These are phyloP conservation scores for Fusarium sp. DNA, from an alignment of 2,329 filamentous ascomycete species.

Conservation along the genomic window DNA sequence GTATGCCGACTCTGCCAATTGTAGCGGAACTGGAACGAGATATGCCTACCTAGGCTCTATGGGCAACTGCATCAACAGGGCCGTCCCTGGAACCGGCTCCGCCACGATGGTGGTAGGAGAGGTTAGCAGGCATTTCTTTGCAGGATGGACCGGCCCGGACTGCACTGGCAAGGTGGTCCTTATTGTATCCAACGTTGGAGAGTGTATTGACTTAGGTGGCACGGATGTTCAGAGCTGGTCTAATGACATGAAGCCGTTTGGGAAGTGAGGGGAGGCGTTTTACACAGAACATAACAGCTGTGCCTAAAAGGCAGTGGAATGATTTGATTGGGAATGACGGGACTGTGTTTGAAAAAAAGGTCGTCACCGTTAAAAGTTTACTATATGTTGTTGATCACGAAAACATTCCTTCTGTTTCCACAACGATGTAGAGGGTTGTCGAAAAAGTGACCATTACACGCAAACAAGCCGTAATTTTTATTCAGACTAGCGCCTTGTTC, in stretches of 20 bases:
- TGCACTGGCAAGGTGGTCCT: not conserved
- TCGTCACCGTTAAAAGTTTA: too few relatives aligned
- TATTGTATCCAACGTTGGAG: not conserved
- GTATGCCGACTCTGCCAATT: not conserved
- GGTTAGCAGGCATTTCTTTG: not conserved
- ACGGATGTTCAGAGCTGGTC: slow-evolving; percentile 1
- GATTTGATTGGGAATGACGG: too few relatives aligned
- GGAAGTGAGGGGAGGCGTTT: not conserved
- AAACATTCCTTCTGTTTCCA: too few relatives aligned
- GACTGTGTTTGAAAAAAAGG: too few relatives aligned
- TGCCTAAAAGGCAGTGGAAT: too few relatives aligned
- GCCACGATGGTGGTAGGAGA: not conserved
- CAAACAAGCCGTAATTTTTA: too few relatives aligned
- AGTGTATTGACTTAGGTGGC: not conserved
- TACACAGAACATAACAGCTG: too few relatives aligned
- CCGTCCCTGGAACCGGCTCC: not conserved
- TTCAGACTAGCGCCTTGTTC: too few relatives aligned
- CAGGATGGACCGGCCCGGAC: not conserved
- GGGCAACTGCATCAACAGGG: not conserved
- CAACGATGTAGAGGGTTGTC: too few relatives aligned
- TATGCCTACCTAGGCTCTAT: not conserved
- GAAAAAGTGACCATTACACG: too few relatives aligned
- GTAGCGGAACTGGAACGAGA: not conserved
- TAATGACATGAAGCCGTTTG: slow-evolving; percentile 1
- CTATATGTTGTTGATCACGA: too few relatives aligned